Evolutionary conservation across 139 green algal genomes (phyloP), one percentile per base, ranked within the genome.

Genomic region (Chloropicon primus): DNA sequence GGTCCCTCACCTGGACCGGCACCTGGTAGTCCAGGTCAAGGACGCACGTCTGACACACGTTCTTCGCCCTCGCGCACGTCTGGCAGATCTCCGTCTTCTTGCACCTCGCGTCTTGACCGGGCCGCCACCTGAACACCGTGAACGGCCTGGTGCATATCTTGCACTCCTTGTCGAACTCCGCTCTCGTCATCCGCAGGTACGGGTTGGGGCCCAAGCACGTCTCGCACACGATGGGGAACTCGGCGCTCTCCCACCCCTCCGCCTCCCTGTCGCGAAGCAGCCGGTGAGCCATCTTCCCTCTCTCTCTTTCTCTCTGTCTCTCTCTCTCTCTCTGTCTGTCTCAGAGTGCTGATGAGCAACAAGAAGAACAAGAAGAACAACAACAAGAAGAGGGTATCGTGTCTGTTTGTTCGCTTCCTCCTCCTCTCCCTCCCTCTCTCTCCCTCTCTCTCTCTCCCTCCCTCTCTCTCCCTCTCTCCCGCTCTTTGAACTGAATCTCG

Each of bases 41-140:
- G 73, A 99, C 81, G 87, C 95, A 99, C 1, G 97, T 92, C 87
- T 97, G 91, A 86, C 95, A 99, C 17, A 99, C 95, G 77, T 99
- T 98, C 83, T 98, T 98, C 22, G 92, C 90, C 80, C 97, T 98
- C 25, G 94, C 92, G n/a, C 97, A 94, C 78, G 96, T 94, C 79
- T 97, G 93, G 81, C 95, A 99, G 75, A 99, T 93, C 79, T 97
- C 95, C 22, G 95, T 99, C 82, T 97, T 97, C 86, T 99, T 99
- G 87, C 95, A 97, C 72, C 88, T 86, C 1, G 93, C 93, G 25
- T 96, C 92, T 53, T 81, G 91, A 28, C 93, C 93, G 2, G 93
- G 93, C 0, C 88, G 80, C 93, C 93, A 97, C 0, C 93, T 78
- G 80, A 96, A 97, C 17, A 95, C 89, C 0, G 92, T 97, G 86